Percentiles rank a stretch among this genome's conserved stretches.
Conservation (phyloP, 768 basidiomycete species). For the Leccinum disarticulatum region DNA sequence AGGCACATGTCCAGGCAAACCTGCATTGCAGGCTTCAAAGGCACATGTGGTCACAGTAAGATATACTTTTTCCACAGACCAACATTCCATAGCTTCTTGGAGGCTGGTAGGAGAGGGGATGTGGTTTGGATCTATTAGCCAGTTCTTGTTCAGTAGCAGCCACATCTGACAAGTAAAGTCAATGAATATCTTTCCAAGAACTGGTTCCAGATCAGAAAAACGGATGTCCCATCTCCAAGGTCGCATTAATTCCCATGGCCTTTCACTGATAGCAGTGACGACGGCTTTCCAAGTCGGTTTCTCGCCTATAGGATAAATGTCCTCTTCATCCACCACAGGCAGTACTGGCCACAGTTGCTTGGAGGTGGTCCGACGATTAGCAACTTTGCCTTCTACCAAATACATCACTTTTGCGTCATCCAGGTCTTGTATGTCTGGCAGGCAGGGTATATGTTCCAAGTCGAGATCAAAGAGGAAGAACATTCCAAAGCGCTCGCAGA, state of each 20-base stretch:
- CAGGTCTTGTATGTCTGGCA: background rate
- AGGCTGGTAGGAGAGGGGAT: background rate
- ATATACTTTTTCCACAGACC: background rate
- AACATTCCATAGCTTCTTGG: conserved; percentile 4
- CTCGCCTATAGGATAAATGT: background rate
- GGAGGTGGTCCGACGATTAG: background rate
- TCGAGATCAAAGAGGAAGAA: background rate
- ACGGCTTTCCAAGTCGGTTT: background rate
- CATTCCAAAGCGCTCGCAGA: background rate
- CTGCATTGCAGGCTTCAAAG: conserved; percentile 11
- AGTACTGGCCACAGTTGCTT: conserved; percentile 2
- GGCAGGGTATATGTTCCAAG: background rate
- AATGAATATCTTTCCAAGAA: no score
- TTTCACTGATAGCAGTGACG: background rate
- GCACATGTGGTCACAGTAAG: background rate
- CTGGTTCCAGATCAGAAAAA: background rate
- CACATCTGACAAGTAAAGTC: no score
- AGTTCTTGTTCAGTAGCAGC: background rate
- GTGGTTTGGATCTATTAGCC: background rate
- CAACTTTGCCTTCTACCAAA: background rate
- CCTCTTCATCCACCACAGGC: background rate
- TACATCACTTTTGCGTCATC: conserved; percentile 6
- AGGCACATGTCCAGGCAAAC: background rate
- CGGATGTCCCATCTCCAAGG: background rate
- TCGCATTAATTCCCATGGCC: background rate